Conservation (phyloP, 495 filamentous ascomycete genomes). For the Tuber aestivum region DNA sequence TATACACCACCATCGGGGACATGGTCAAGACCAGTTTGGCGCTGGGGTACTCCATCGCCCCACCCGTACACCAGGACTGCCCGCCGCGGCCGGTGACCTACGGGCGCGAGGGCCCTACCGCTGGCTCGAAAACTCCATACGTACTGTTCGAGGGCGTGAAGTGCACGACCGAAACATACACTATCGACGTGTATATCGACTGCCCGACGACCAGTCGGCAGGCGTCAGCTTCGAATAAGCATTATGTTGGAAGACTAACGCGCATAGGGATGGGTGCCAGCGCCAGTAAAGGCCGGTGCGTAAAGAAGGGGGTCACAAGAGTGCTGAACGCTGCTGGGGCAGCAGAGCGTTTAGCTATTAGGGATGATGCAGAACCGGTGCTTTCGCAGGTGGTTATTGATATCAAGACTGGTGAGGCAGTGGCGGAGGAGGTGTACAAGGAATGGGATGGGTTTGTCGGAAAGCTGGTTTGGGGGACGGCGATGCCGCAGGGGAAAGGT, state of each 20-base stretch:
- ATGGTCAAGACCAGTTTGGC: slow-evolving; percentile 21
- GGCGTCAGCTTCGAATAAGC: slow-evolving; percentile 8
- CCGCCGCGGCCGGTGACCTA: neutral
- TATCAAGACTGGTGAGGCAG: slow-evolving; percentile 11
- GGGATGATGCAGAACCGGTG: slow-evolving; percentile 8
- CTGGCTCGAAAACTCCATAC: slow-evolving; percentile 6
- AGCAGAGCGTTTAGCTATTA: neutral
- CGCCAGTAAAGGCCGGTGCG: neutral
- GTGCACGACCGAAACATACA: slow-evolving; percentile 18
- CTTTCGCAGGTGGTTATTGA: slow-evolving; percentile 11
- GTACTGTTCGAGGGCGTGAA: slow-evolving; percentile 20
- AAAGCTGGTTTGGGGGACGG: slow-evolving; percentile 12
- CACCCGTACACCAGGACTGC: slow-evolving; percentile 14
- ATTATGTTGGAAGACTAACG: slow-evolving; percentile 19
- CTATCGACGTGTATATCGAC: slow-evolving; percentile 25
- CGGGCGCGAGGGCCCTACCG: neutral
- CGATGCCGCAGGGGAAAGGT: slow-evolving; percentile 12
- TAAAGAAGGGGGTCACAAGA: slow-evolving; percentile 15
- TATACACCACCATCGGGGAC: slow-evolving; percentile 30
- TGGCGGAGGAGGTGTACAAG: slow-evolving; percentile 31
- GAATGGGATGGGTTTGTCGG: slow-evolving; percentile 25
- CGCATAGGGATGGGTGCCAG: slow-evolving; percentile 22
- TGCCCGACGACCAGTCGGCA: neutral
- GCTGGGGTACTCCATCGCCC: slow-evolving; percentile 18
- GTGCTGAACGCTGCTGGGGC: neutral